phyloP scores from a whole-genome alignment of 2,329 filamentous ascomycete species.

The Colletotrichum musae region DNA sequence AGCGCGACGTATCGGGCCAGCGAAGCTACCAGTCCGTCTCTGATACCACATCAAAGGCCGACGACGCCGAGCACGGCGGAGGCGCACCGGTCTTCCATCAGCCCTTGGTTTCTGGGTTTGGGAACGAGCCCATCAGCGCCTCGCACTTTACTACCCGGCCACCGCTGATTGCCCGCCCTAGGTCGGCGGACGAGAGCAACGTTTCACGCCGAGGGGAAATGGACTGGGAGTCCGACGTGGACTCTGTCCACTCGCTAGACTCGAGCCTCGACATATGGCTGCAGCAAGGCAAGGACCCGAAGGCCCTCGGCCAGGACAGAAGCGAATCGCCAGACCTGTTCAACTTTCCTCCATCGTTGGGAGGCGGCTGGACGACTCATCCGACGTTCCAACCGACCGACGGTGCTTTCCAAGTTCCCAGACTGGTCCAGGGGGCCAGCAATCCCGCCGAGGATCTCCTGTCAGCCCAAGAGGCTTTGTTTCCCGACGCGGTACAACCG shows the following conservation, averaged over 20 bases:
- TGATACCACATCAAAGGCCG: constrained; percentile 44
- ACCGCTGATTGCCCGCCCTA: constrained; percentile 57
- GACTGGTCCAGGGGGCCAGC: constrained; percentile 50
- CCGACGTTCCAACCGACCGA: constrained; percentile 60
- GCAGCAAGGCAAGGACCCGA: constrained; percentile 61
- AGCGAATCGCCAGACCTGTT: constrained; percentile 68
- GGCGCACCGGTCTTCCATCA: constrained; percentile 45
- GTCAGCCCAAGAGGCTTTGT: constrained; percentile 56
- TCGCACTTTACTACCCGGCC: constrained; percentile 49
- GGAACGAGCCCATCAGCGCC: constrained; percentile 42
- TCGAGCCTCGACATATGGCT: constrained; percentile 73
- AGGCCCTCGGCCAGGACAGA: constrained; percentile 42
- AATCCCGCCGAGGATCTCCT: constrained; percentile 64
- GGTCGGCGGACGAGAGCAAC: constrained; percentile 63
- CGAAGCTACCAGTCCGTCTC: constrained; percentile 51
- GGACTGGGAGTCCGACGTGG: constrained; percentile 63
- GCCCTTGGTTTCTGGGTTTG: constrained; percentile 51
- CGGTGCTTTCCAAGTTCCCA: constrained; percentile 49
- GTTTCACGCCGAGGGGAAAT: constrained; percentile 56
- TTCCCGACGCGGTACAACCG: constrained; percentile 52
- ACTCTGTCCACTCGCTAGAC: constrained; percentile 58
- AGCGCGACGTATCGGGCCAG: constrained; percentile 48
- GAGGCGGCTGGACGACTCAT: constrained; percentile 62
- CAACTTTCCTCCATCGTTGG: constrained; percentile 59
- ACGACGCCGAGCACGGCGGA: constrained; percentile 37